A percentile compares a stretch with the other conserved stretches of the same genome.
phyloP scores from a whole-genome alignment of 371 early-diverging fungal genomes.

The Mortierella sp. region DNA sequence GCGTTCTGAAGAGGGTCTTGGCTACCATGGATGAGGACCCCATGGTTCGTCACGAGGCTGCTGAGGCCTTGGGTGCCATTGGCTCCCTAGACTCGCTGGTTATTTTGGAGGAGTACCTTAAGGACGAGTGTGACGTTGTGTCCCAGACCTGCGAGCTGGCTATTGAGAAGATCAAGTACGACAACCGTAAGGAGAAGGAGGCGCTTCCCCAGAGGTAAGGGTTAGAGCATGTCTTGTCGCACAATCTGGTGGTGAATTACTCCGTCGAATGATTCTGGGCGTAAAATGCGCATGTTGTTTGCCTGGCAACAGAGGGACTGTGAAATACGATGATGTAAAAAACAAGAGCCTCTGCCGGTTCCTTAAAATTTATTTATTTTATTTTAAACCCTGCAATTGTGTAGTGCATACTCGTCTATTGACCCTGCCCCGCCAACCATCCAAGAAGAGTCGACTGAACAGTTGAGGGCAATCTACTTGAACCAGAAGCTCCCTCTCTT shows the following conservation, averaged over 20 bases:
- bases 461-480: conserved; percentile 75
- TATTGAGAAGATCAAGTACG: conserved; percentile 87
- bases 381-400: background rate
- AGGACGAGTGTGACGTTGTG: conserved; percentile 77
- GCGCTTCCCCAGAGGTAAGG: conserved; percentile 46
- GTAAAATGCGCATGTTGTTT: background rate
- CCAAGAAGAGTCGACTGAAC: conserved; percentile 67
- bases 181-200: conserved; percentile 67
- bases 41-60: conserved; percentile 99
- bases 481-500: conserved; percentile 84
- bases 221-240: background rate
- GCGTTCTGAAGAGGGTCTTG: conserved; percentile 77
- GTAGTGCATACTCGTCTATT: conserved; percentile 79
- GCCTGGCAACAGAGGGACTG: too few species aligned
- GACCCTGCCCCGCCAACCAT: conserved; percentile 93
- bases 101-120: conserved; percentile 78
- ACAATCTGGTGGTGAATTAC: too few species aligned
- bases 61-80: conserved; percentile 98
- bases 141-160: conserved; percentile 97
- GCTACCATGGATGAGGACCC: conserved; percentile 81
- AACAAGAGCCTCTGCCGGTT: background rate
- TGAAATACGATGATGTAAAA: too few species aligned
- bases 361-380: too few species aligned
- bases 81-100: conserved; percentile 75
- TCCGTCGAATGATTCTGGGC: too few species aligned